Base-by-base conservation (phyloP, 2,329 filamentous ascomycete genomes). In the Pleomassaria siparia region DNA sequence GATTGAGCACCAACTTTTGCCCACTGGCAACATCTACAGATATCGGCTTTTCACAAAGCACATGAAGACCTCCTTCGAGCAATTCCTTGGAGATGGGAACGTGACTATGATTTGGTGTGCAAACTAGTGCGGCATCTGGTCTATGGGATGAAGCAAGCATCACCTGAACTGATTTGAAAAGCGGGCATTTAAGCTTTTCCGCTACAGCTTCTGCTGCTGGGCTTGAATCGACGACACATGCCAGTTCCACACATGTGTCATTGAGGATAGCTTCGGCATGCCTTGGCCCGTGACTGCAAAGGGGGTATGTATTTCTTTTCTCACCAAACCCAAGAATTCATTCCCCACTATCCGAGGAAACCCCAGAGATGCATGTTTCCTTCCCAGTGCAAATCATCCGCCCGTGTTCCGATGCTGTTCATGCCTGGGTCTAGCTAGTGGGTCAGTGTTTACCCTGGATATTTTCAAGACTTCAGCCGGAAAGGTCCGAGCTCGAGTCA, bases 51-150 rank as follows among this genome's bases (percentile, higher is more conserved):
- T 84, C 82, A 16, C 82, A 72, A 0, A 84, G 70, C 1, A 83
- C 69, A 43, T 82, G 76, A n/a, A 83, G 63, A 0, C 74, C 76
- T 0, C 64, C 71, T 0, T 69, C 55, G 1, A 81, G 68, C 1
- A 84, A 68, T 30, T 77, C 70, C n/a, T 71, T 73, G 2, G 78
- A 69, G 1, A 83, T 50, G 0, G 75, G 41, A 4, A 81, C 80
- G 49, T 84, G 81, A 0, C 79, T 82, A 54, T 79, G 73, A 55
- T 83, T 84, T 2, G 81, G 81, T 0, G 81, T 84, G 70, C 80
- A 82, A 40, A 84, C 74, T 32, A 84, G 77, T 18, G 80, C 80
- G 28, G 76, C 80, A 40, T 80, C 74, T 10, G 80, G 78, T n/a
- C 66, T 70, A 35, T 64, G 33, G 6, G 53, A 24, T 0, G 70